phyloP scores from a whole-genome alignment of 2,329 filamentous ascomycete genomes.

The Microdochium paspali region DNA sequence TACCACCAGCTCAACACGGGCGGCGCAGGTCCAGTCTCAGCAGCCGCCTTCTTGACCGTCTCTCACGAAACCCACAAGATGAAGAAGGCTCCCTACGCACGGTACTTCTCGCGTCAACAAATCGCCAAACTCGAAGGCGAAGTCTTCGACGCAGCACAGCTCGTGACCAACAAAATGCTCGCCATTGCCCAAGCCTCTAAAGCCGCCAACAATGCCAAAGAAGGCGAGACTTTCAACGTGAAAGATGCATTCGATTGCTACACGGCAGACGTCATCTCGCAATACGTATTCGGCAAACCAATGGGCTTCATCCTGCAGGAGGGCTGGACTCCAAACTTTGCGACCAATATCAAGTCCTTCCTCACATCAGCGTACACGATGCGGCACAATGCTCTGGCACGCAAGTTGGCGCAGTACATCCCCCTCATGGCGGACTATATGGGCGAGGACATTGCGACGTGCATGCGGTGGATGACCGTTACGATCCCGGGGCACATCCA shows the following conservation, averaged over 20 bases:
- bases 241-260: conserved; percentile 10
- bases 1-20: conserved; percentile 14
- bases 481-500: conserved; percentile 16
- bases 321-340: conserved; percentile 15
- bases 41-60: conserved; percentile 11
- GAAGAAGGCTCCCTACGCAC: conserved; percentile 10
- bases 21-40: conserved; percentile 10
- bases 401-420: conserved; percentile 9
- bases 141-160: conserved; percentile 8
- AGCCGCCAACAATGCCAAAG: conserved; percentile 24
- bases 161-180: conserved; percentile 18
- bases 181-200: conserved; percentile 4
- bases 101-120: conserved; percentile 19
- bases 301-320: conserved; percentile 13
- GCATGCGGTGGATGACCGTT: conserved; percentile 6
- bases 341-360: conserved; percentile 10
- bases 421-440: conserved; percentile 10
- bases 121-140: conserved; percentile 17
- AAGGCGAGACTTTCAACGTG: conserved; percentile 13
- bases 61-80: conserved; percentile 16
- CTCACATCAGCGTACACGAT: conserved; percentile 12
- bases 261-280: conserved; percentile 10
- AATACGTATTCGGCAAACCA: conserved; percentile 14
- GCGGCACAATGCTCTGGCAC: conserved; percentile 8
- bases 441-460: conserved; percentile 7